Base-by-base conservation (phyloP, 805 yeast genomes). In the Kuraishia capsulata region DNA sequence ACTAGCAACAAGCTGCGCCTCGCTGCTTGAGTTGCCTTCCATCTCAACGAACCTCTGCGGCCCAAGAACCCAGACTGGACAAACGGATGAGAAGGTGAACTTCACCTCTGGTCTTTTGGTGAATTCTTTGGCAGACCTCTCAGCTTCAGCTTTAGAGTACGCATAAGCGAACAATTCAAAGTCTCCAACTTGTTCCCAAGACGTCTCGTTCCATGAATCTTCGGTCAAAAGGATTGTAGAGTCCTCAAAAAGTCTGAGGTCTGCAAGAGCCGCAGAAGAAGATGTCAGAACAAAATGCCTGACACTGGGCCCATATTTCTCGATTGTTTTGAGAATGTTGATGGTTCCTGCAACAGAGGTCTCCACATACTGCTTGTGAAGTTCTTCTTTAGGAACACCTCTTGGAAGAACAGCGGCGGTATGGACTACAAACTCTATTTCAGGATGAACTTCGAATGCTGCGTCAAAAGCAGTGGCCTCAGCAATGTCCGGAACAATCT, bases 61-160 rank as follows among this genome's bases (percentile, higher is more conserved):
- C 16, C 80, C 80, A 41, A 71, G 62, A 1, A 71, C 72, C 34
- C 42, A 60, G 4, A 56, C 60, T 23, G 78, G 77, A 42, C 59
- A 56, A 20, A 71, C 65, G 5, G 64, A 51, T 33, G 65, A 45
- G 20, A 72, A 40, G n/a, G 53, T 51, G 49, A 69, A 70, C 20
- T 50, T 48, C 3, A 68, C 65, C 10, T 56, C 50, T 20, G 64
- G 61, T n/a, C 53, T 50, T 34, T 65, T 53, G 13, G 61, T 41
- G 44, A 73, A 76, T 2, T 73, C 65, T 75, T 82, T 73, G n/a
- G 73, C 74, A 3, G 76, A 71, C 44, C 60, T 48, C 56, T 80
- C 83, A 24, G 83, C 84, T 47, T 60, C 57, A 8, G 53, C 65
- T 56, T 77, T 78, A 25, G 81, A 66, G 31, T 67, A 66, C 29